Conservation (phyloP, 352 stramenopile genomes). For the Pythium aquatile region DNA sequence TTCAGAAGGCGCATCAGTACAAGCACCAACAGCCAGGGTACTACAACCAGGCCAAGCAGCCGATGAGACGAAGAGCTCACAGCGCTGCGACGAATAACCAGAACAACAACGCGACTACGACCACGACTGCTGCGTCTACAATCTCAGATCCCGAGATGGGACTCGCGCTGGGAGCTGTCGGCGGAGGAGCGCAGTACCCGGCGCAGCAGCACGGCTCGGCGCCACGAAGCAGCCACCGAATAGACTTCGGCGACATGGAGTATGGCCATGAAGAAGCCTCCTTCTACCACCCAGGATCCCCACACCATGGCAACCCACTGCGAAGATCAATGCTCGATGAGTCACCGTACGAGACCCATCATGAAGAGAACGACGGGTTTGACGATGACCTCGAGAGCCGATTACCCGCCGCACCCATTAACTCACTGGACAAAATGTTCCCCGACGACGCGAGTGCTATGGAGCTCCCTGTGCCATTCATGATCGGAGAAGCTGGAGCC, state of each 20-base stretch:
- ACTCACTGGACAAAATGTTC: constrained; percentile 20
- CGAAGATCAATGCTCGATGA: constrained; percentile 21
- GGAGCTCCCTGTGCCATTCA: constrained; percentile 23
- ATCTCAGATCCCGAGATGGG: constrained; percentile 25
- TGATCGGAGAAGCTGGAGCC: constrained; percentile 19
- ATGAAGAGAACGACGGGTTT: constrained; percentile 27
- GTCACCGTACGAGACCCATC: constrained; percentile 18
- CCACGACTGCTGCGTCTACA: background rate
- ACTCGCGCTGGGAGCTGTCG: background rate
- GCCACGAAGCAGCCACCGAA: constrained; percentile 29
- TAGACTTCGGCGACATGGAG: constrained; percentile 31
- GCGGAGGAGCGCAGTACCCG: background rate
- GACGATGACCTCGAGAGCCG: constrained; percentile 26
- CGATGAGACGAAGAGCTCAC: constrained; percentile 73
- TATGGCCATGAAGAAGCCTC: constrained; percentile 20
- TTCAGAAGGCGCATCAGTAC: constrained; percentile 48
- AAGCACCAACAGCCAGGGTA: constrained; percentile 44
- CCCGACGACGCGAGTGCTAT: background rate
- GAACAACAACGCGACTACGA: constrained; percentile 24
- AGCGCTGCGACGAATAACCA: constrained; percentile 52
- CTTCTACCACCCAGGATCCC: constrained; percentile 16
- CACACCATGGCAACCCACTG: constrained; percentile 14
- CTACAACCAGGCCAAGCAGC: constrained; percentile 70
- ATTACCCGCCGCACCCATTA: background rate
- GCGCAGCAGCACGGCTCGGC: constrained; percentile 2